Base-by-base conservation (phyloP, 2,329 filamentous ascomycete species). In the Fusarium chaquense region DNA sequence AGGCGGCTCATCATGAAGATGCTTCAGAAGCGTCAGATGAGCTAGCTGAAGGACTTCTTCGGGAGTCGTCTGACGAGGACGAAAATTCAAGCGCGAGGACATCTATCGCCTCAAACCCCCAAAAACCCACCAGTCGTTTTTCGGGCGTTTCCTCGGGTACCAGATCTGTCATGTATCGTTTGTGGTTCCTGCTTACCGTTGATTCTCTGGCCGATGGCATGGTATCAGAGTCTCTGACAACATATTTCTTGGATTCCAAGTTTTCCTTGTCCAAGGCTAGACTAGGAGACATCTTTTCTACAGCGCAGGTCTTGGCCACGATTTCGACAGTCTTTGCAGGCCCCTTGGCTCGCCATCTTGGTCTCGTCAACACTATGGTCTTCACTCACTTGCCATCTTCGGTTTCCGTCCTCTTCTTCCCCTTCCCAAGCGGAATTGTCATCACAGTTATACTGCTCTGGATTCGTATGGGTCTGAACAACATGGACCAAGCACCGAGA, bases 401-500 rank as follows among this genome's bases (percentile, higher is more conserved):
- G 0, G 81, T 86, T 0, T 87, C 89, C 0, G 86, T 90, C 1
- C 73, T 89, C 5, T 73, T 90, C 7, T 90, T 91, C 55, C 88
- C 89, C 0, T 73, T 86, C 1, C 86, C 89, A 0, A 79, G 78
- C 8, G 80, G 78, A 3, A 78, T 90, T 3, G 82, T 82, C 40
- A 73, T 87, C 43, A 86, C 87, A 0, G 83, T 87, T 1, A 80
- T 80, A 0, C 80, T 91, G 0, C 79, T 92, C 2, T 81, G 90
- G 28, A 76, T 91, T 22, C 84, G 89, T 7, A 83, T 88, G 4
- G 87, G 87, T 0, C 80, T 91, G 45, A 91, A 91, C 72, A 89
- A 86, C 66, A 91, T 92, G 88, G 90, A 91, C 67, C 89, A 91
- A 79, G 89, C 87, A 0, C 90, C 90, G 0, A 83, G 90, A 3